Evolutionary conservation across 306 rosid species (phyloP).

Genomic region (Benincasa hispida): DNA sequence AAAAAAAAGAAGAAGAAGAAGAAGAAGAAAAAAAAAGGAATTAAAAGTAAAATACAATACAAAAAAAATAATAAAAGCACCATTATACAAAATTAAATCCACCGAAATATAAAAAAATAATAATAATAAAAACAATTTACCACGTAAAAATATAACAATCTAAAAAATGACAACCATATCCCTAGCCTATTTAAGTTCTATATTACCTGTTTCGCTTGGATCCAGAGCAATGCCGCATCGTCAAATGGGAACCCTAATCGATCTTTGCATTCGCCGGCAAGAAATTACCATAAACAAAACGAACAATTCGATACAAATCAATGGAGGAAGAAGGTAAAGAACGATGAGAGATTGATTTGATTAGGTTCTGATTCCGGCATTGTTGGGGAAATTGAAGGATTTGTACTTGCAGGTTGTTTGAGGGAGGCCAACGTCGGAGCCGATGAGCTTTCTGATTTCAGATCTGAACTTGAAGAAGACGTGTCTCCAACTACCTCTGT

Average conservation of each 20-base stretch:
- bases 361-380: constrained; percentile 2
- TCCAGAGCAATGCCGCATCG: neutral
- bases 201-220: neutral
- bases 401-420: constrained; percentile 55
- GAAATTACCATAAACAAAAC: neutral
- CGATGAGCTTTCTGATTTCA: constrained; percentile 43
- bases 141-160: neutral
- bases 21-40: no score
- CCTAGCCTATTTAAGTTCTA: neutral
- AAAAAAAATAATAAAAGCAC: neutral
- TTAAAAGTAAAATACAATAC: neutral
- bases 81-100: neutral
- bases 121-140: neutral
- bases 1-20: no score
- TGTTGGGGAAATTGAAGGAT: constrained; percentile 24
- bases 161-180: constrained; percentile 6
- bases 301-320: neutral
- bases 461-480: constrained; percentile 57
- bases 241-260: neutral
- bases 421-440: constrained; percentile 35
- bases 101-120: neutral
- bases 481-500: constrained; percentile 67
- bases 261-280: neutral
- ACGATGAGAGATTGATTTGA: neutral
- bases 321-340: neutral